phyloP scores from a whole-genome alignment of 306 rosid species.

The Glycyrrhiza uralensis region DNA sequence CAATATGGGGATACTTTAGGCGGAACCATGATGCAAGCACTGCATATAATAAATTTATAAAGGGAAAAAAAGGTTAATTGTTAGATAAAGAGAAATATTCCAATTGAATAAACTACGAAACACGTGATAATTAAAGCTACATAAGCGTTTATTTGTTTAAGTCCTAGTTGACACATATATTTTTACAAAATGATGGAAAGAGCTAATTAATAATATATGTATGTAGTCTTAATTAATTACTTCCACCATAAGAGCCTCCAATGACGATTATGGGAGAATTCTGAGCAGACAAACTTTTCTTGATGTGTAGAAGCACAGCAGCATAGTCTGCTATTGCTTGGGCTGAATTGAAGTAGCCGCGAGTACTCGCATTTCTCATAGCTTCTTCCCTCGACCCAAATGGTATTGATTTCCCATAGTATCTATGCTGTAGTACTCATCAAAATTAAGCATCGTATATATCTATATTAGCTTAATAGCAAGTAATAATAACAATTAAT shows the following conservation, averaged over 20 bases:
- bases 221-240: constrained; percentile 33
- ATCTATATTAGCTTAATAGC: background rate
- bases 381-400: constrained; percentile 37
- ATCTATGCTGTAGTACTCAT: constrained; percentile 27
- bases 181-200: background rate
- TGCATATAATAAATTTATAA: constrained; percentile 2
- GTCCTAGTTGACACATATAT: background rate
- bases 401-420: constrained; percentile 50
- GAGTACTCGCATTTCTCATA: constrained; percentile 35
- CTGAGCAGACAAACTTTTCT: constrained; percentile 28
- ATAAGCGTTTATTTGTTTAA: background rate
- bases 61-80: background rate
- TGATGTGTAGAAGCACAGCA: constrained; percentile 42
- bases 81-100: background rate
- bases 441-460: background rate
- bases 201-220: background rate
- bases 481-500: background rate
- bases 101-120: background rate
- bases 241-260: constrained; percentile 70
- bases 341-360: constrained; percentile 49
- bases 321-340: constrained; percentile 69
- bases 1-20: constrained; percentile 59
- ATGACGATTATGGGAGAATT: constrained; percentile 48
- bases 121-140: too few relatives aligned
- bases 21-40: constrained; percentile 70